These are phyloP conservation scores for Salix koriyanagi DNA, from an alignment of 345 rosid genomes.

Conservation along the genomic window DNA sequence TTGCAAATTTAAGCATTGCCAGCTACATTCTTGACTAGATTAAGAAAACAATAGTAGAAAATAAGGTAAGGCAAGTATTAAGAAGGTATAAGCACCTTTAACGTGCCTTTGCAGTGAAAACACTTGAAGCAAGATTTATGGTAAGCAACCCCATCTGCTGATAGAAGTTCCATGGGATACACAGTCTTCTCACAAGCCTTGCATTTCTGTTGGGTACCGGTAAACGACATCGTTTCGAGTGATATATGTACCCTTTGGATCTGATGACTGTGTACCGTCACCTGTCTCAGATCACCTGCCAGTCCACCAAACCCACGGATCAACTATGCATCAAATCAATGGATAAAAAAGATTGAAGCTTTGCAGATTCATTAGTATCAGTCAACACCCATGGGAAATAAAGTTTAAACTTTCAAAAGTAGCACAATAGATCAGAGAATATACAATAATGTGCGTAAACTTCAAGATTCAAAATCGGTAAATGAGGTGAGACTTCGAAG, in stretches of 20 bases:
- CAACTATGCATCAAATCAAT: background rate
- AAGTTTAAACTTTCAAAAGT: background rate
- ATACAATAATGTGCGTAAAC: background rate
- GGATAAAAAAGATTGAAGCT: background rate
- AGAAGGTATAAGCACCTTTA: conserved; percentile 43
- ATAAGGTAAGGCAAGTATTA: background rate
- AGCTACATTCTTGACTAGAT: background rate
- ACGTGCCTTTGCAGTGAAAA: conserved; percentile 89
- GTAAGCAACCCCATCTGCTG: conserved; percentile 85
- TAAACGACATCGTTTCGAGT: conserved; percentile 62
- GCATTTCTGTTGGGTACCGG: conserved; percentile 94
- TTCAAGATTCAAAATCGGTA: background rate
- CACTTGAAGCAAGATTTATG: conserved; percentile 97
- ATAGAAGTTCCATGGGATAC: conserved; percentile 83
- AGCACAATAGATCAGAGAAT: background rate
- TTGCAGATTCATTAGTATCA: background rate
- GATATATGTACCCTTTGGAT: conserved; percentile 14
- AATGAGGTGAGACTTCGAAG: background rate
- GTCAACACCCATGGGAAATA: background rate
- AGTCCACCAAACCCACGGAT: conserved; percentile 4
- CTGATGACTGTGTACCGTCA: background rate
- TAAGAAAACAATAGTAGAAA: background rate
- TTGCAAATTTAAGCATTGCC: background rate
- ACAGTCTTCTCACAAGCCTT: conserved; percentile 96
- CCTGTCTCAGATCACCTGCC: background rate